Evolutionary conservation across 78 protist species (phyloP), one percentile per base, ranked within the genome.

Genomic region (Trichosphaerium sp.): DNA sequence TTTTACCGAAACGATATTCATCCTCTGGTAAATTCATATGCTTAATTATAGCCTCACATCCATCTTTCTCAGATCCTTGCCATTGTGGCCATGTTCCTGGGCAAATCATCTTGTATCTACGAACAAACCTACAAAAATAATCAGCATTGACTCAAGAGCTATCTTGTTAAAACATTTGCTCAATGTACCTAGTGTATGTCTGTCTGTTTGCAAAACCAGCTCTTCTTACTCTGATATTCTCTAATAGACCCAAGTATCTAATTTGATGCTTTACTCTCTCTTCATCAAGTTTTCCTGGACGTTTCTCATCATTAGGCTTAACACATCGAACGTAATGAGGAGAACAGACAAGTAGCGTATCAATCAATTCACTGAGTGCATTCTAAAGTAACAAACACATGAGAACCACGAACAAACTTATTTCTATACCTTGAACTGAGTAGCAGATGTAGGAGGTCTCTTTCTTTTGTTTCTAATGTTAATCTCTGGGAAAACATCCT

Each of bases 131-230:
- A 23, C n/a, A n/a, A n/a, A n/a, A n/a, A n/a, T n/a, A n/a, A n/a
- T n/a, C n/a, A n/a, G n/a, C n/a, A n/a, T n/a, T n/a, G n/a, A n/a
- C n/a, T n/a, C n/a, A n/a, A n/a, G n/a, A n/a, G n/a, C n/a, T n/a
- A n/a, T n/a, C n/a, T n/a, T n/a, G n/a, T n/a, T n/a, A n/a, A n/a
- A n/a, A n/a, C n/a, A n/a, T n/a, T n/a, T n/a, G n/a, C n/a, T n/a
- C n/a, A n/a, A n/a, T n/a, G n/a, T n/a, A n/a, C n/a, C n/a, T n/a
- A n/a, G 74, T 83, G n/a, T 75, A 92, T 18, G 44, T 68, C 34
- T 74, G 81, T 12, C 94, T 76, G 63, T 83, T 86, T 14, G 94
- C 87, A 60, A 83, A 94, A 21, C 98, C 98, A 7, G 96, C 93
- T 31, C 98, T 74, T 12, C 96, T 64, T 1, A 91, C 94, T 18